Conservation (phyloP, 2,329 filamentous ascomycete genomes). For the Aspergillus japonicus region DNA sequence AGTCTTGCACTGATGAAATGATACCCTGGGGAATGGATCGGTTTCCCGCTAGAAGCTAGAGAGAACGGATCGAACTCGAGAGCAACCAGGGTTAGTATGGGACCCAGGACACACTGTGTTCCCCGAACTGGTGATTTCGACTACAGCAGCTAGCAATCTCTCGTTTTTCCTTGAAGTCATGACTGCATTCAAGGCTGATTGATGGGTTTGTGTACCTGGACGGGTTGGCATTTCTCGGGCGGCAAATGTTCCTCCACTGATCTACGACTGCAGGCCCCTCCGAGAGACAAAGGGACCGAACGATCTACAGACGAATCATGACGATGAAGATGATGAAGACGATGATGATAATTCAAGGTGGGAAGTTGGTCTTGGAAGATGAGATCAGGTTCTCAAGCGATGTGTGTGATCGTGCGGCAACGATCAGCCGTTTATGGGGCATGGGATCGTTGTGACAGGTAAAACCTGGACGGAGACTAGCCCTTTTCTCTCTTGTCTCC, state of each 20-base stretch:
- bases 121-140: neutral
- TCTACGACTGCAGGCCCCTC: neutral
- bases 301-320: constrained; percentile 11
- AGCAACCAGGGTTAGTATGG: constrained; percentile 5
- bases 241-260: neutral
- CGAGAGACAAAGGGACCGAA: neutral
- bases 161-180: neutral
- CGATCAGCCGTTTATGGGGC: constrained; percentile 41
- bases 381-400: constrained; percentile 29
- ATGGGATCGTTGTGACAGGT: constrained; percentile 35
- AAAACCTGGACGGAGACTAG: constrained; percentile 15
- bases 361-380: constrained; percentile 9
- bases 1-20: neutral
- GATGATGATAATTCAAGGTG: neutral
- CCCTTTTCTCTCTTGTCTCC: constrained; percentile 6
- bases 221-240: neutral
- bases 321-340: neutral
- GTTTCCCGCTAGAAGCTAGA: constrained; percentile 4
- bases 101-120: neutral
- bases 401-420: constrained; percentile 29
- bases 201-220: neutral
- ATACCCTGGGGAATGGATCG: neutral
- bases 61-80: constrained; percentile 6
- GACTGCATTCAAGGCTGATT: neutral
- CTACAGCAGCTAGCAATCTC: neutral